These are phyloP conservation scores for Globisporangium alternatum DNA, from an alignment of 352 stramenopile species.

Conservation along the genomic window DNA sequence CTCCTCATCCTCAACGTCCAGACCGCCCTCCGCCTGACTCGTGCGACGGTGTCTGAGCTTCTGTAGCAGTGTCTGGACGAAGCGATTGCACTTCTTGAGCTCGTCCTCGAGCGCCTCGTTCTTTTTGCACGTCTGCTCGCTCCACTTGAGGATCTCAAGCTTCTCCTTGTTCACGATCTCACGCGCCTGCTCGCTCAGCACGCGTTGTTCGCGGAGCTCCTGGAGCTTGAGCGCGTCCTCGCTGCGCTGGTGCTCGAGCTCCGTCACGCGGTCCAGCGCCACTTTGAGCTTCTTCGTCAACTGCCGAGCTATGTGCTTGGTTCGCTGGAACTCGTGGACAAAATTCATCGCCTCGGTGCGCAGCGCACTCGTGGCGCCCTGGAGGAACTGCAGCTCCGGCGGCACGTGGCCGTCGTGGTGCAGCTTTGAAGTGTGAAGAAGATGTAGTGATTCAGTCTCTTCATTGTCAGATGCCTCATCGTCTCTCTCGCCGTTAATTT, in stretches of 20 bases:
- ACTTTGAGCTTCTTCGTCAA: slow-evolving; percentile 33
- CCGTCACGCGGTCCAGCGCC: slow-evolving; percentile 22
- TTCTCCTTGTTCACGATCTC: slow-evolving; percentile 68
- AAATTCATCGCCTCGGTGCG: slow-evolving; percentile 48
- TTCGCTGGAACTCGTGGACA: slow-evolving; percentile 47
- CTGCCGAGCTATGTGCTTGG: slow-evolving; percentile 31
- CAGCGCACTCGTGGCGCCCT: slow-evolving; percentile 39
- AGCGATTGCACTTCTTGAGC: slow-evolving; percentile 26
- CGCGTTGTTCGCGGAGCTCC: slow-evolving; percentile 39
- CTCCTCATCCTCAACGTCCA: neutral
- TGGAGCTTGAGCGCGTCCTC: slow-evolving; percentile 38
- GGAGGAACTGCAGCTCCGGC: slow-evolving; percentile 49
- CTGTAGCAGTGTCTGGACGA: slow-evolving; percentile 25
- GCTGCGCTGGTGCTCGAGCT: slow-evolving; percentile 40
- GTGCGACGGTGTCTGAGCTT: slow-evolving; percentile 18
- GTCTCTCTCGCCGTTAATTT: neutral
- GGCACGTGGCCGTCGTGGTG: neutral
- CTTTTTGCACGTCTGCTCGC: slow-evolving; percentile 51
- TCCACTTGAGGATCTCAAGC: slow-evolving; percentile 58
- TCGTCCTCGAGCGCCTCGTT: slow-evolving; percentile 40
- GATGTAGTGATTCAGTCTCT: neutral
- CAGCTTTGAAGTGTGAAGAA: neutral
- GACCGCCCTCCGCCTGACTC: neutral
- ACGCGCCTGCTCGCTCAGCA: slow-evolving; percentile 48
- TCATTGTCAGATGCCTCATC: neutral